Conservation (phyloP, 2,329 filamentous ascomycete species). For the Lecanicillium sp. region DNA sequence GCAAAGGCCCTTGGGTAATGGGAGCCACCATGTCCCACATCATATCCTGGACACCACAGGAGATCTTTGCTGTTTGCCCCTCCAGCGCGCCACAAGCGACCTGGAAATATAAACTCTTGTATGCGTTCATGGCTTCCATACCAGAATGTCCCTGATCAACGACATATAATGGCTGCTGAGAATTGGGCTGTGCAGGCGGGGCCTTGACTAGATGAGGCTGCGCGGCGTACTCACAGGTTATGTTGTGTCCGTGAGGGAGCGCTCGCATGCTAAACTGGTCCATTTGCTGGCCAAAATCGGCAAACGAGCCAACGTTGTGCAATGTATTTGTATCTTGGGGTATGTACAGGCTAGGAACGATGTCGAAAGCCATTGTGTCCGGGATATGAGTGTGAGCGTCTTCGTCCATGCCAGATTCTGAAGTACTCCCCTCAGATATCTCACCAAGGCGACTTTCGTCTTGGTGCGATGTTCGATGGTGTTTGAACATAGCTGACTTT, state of each 20-base stretch:
- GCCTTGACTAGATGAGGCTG: slow-evolving; percentile 26
- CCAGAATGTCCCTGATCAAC: slow-evolving; percentile 54
- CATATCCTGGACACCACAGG: slow-evolving; percentile 38
- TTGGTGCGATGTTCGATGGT: slow-evolving; percentile 54
- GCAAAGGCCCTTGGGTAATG: slow-evolving; percentile 51
- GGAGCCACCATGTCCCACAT: too few relatives aligned
- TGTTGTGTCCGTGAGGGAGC: slow-evolving; percentile 38
- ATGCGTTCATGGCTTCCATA: slow-evolving; percentile 52
- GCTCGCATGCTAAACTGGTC: slow-evolving; percentile 31
- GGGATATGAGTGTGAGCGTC: slow-evolving; percentile 49
- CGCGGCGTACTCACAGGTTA: slow-evolving; percentile 35
- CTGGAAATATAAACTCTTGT: slow-evolving; percentile 41
- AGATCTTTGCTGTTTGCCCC: slow-evolving; percentile 38
- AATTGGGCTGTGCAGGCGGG: slow-evolving; percentile 37
- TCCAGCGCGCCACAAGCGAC: slow-evolving; percentile 41
- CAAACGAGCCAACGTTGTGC: slow-evolving; percentile 46
- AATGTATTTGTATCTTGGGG: slow-evolving; percentile 30
- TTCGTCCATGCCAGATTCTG: slow-evolving; percentile 49
- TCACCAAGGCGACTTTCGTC: slow-evolving; percentile 49
- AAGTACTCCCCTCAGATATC: slow-evolving; percentile 42
- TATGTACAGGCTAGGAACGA: slow-evolving; percentile 28
- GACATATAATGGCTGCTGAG: slow-evolving; percentile 44
- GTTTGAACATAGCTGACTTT: slow-evolving; percentile 65
- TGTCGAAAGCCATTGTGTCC: slow-evolving; percentile 42
- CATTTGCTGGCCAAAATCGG: slow-evolving; percentile 43